Conservation (phyloP, 2,329 filamentous ascomycete species). For the Colletotrichum sansevieriae region DNA sequence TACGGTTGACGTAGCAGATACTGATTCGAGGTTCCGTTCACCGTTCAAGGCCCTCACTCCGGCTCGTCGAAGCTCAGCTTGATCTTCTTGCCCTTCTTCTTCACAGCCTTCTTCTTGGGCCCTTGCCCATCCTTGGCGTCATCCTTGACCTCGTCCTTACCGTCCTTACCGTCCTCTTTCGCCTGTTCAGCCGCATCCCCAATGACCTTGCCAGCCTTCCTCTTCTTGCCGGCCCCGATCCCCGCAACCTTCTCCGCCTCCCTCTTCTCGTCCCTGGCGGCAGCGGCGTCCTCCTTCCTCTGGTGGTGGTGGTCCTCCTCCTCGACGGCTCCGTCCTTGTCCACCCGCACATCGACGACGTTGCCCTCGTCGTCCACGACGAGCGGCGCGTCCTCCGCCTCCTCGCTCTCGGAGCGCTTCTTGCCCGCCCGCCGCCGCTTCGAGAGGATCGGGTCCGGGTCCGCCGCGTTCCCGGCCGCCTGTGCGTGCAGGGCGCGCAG, state of each 20-base stretch:
- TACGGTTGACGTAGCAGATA: neutral
- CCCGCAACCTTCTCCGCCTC: constrained; percentile 54
- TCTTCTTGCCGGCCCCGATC: constrained; percentile 64
- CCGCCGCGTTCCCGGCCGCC: constrained; percentile 59
- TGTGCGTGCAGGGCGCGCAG: constrained; percentile 69
- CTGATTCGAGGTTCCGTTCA: constrained; percentile 8
- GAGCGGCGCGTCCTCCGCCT: constrained; percentile 82
- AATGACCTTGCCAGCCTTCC: constrained; percentile 66
- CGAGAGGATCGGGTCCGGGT: constrained; percentile 66
- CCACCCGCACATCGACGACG: constrained; percentile 65
- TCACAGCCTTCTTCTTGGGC: constrained; percentile 45
- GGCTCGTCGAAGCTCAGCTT: constrained; percentile 70
- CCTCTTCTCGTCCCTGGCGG: constrained; percentile 43
- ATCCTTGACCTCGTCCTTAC: neutral
- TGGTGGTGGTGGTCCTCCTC: constrained; percentile 41
- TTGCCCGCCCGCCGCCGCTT: constrained; percentile 62
- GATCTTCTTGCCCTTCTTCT: constrained; percentile 72
- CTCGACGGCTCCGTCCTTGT: constrained; percentile 59
- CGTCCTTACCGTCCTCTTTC: constrained; percentile 19
- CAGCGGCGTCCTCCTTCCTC: constrained; percentile 41
- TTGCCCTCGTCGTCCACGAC: constrained; percentile 81
- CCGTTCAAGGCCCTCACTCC: constrained; percentile 32
- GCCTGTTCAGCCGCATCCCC: constrained; percentile 52
- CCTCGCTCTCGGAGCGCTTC: constrained; percentile 72
- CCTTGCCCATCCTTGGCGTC: constrained; percentile 19